A percentile compares a stretch with the other conserved stretches of the same genome.
phyloP scores from a whole-genome alignment of 805 yeast genomes.

The Candida qinlingensis region DNA sequence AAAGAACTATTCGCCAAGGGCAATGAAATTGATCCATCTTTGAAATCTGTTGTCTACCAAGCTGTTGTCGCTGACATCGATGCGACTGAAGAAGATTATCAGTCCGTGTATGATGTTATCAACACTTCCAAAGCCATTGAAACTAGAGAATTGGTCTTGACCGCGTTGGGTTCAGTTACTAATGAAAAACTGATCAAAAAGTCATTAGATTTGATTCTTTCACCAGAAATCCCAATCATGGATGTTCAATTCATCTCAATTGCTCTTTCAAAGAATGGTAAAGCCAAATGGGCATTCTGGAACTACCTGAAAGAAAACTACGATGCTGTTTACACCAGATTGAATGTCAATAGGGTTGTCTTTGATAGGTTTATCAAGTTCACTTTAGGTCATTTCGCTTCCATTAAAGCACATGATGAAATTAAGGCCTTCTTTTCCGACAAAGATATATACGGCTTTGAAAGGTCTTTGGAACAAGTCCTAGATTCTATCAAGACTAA shows the following conservation, averaged over 20 bases:
- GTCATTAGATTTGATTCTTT: slow-evolving; percentile 48
- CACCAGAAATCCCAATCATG: slow-evolving; percentile 58
- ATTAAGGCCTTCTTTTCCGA: slow-evolving; percentile 44
- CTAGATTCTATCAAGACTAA: slow-evolving; percentile 53
- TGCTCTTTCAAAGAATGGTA: slow-evolving; percentile 56
- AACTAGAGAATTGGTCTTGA: slow-evolving; percentile 62
- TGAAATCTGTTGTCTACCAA: slow-evolving; percentile 62
- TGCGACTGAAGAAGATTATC: slow-evolving; percentile 61
- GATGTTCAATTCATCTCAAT: slow-evolving; percentile 72
- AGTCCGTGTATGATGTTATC: slow-evolving; percentile 53
- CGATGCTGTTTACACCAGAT: slow-evolving; percentile 53
- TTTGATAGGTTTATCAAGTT: slow-evolving; percentile 67
- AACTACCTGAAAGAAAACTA: slow-evolving; percentile 66
- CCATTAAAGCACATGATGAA: slow-evolving; percentile 42
- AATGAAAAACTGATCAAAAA: slow-evolving; percentile 45
- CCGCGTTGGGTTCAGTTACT: slow-evolving; percentile 58
- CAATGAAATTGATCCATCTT: slow-evolving; percentile 60
- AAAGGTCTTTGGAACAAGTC: slow-evolving; percentile 58
- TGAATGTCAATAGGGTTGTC: slow-evolving; percentile 78
- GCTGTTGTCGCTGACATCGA: slow-evolving; percentile 55
- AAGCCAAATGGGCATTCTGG: slow-evolving; percentile 67
- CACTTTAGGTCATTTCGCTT: slow-evolving; percentile 55
- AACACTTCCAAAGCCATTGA: slow-evolving; percentile 52
- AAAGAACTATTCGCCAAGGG: slow-evolving; percentile 46
- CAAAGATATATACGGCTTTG: slow-evolving; percentile 55